Evolutionary conservation across 164 flowering plant genomes (phyloP).

Genomic region (Santalum album): DNA sequence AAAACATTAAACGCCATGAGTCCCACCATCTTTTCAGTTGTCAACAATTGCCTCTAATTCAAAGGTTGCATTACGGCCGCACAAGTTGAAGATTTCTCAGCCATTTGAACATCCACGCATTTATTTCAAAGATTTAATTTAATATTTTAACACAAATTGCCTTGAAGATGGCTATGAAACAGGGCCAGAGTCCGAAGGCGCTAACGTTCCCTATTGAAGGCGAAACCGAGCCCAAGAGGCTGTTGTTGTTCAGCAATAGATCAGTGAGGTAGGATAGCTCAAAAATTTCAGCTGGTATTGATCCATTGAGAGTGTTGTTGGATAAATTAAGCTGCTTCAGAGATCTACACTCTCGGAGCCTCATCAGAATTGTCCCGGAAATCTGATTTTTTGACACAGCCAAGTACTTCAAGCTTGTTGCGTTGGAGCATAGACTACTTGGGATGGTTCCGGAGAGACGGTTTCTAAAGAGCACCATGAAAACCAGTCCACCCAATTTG

Average conservation of each 20-base stretch:
- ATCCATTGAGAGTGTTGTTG: slow-evolving; percentile 59
- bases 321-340: slow-evolving; percentile 67
- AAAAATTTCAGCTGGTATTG: slow-evolving; percentile 54
- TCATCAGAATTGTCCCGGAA: slow-evolving; percentile 54
- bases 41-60: too few species aligned
- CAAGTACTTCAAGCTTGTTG: slow-evolving; percentile 52
- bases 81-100: too few species aligned
- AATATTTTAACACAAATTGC: too few species aligned
- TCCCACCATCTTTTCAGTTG: too few species aligned
- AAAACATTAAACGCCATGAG: too few species aligned
- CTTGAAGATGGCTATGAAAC: slow-evolving; percentile 60
- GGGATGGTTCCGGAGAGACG: slow-evolving; percentile 62
- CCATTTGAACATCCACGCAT: too few species aligned
- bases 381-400: slow-evolving; percentile 41
- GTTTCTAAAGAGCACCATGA: slow-evolving; percentile 61
- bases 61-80: too few species aligned
- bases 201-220: slow-evolving; percentile 49
- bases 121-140: too few species aligned
- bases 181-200: slow-evolving; percentile 53
- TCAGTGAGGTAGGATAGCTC: slow-evolving; percentile 46
- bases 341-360: slow-evolving; percentile 38
- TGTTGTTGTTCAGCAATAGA: slow-evolving; percentile 75
- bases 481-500: slow-evolving; percentile 36
- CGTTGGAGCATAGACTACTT: slow-evolving; percentile 42
- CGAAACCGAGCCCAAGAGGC: slow-evolving; percentile 61